Evolutionary conservation across 345 rosid genomes (phyloP).

Genomic region (Syzygium oleosum): DNA sequence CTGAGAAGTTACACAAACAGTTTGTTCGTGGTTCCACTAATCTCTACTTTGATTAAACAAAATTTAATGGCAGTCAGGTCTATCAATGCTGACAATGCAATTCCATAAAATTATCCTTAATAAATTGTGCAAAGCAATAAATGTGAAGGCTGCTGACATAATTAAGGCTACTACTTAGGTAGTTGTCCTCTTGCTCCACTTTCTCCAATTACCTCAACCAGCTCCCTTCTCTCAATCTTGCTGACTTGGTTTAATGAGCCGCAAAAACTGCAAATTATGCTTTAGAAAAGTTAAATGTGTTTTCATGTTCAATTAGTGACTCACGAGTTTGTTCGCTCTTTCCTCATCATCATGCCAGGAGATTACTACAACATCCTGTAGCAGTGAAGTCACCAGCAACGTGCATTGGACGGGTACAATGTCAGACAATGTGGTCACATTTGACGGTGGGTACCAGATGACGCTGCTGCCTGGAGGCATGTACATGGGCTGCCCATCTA

Average conservation of each 20-base stretch:
- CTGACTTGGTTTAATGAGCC: background rate
- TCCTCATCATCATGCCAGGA: slow-evolving; percentile 26
- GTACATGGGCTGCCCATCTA: slow-evolving; percentile 81
- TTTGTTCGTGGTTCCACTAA: background rate
- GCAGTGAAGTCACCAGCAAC: slow-evolving; percentile 27
- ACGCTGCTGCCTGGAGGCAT: slow-evolving; percentile 76
- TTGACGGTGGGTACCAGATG: slow-evolving; percentile 65
- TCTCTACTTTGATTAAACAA: background rate
- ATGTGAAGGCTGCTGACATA: background rate
- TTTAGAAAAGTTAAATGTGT: background rate
- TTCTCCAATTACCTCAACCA: background rate
- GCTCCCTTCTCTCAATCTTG: background rate
- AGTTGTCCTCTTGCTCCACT: background rate
- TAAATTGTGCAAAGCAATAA: background rate
- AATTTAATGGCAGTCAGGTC: background rate
- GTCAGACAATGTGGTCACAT: slow-evolving; percentile 46
- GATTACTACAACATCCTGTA: slow-evolving; percentile 31
- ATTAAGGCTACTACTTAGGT: background rate
- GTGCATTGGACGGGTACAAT: slow-evolving; percentile 60
- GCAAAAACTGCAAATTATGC: background rate
- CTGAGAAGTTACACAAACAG: background rate
- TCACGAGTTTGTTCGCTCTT: background rate
- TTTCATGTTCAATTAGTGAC: background rate
- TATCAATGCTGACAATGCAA: background rate
- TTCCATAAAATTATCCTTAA: background rate